Percentiles rank a stretch among this genome's conserved stretches.
These are phyloP conservation scores for Cystobasidium tubakii DNA, from an alignment of 768 basidiomycete genomes.

Conservation along the genomic window DNA sequence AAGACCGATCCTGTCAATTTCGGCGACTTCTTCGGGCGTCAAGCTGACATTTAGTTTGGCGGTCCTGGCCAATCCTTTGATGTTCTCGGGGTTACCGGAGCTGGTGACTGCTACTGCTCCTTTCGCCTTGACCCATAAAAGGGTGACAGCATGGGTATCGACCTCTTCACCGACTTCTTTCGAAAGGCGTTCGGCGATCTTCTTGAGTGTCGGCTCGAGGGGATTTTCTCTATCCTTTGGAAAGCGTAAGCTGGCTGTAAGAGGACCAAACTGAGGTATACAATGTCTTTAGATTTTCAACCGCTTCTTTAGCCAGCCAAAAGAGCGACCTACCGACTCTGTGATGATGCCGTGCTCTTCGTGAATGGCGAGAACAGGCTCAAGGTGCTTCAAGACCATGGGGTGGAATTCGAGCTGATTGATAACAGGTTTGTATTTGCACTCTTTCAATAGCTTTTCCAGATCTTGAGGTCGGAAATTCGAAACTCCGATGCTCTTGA, in stretches of 20 bases:
- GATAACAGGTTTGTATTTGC: slow-evolving; percentile 47
- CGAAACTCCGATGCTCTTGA: slow-evolving; percentile 47
- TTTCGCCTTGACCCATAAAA: slow-evolving; percentile 48
- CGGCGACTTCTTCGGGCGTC: slow-evolving; percentile 47
- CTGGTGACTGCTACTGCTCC: slow-evolving; percentile 47
- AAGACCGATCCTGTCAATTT: slow-evolving; percentile 48
- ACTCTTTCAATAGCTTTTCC: slow-evolving; percentile 45
- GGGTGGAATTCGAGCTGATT: slow-evolving; percentile 50
- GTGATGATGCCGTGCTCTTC: slow-evolving; percentile 46
- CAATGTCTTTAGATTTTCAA: too few species aligned
- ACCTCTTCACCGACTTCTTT: slow-evolving; percentile 41
- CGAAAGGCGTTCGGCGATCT: slow-evolving; percentile 44
- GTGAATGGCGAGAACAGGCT: slow-evolving; percentile 46
- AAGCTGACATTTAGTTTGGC: slow-evolving; percentile 43
- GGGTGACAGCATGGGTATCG: slow-evolving; percentile 45
- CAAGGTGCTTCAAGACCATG: slow-evolving; percentile 46
- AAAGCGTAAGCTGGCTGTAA: slow-evolving; percentile 47
- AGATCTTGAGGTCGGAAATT: slow-evolving; percentile 49
- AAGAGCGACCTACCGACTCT: slow-evolving; percentile 35
- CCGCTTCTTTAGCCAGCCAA: too few species aligned
- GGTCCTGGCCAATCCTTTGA: slow-evolving; percentile 10
- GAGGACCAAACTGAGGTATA: slow-evolving; percentile 43
- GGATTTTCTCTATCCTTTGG: slow-evolving; percentile 43
- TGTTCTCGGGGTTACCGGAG: slow-evolving; percentile 40
- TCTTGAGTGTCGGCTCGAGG: slow-evolving; percentile 45